Percentiles rank a stretch among this genome's conserved stretches.
phyloP scores from a whole-genome alignment of 2,329 filamentous ascomycete species.

The Phialophora expanda region DNA sequence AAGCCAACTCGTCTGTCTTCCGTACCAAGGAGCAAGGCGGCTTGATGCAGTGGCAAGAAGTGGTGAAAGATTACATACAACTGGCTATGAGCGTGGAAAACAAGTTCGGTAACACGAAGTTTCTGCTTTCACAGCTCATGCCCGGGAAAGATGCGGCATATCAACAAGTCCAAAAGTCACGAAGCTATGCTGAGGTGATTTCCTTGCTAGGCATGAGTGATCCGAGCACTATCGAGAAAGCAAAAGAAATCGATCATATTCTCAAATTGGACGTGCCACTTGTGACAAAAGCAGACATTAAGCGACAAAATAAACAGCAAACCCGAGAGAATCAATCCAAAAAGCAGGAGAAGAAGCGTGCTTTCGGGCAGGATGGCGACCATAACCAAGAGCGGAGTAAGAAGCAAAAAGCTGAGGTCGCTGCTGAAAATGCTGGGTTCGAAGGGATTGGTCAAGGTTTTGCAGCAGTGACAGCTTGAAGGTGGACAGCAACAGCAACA shows the following conservation, averaged over 20 bases:
- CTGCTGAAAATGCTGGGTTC: slow-evolving; percentile 38
- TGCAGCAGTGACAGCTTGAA: slow-evolving; percentile 34
- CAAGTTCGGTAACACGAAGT: slow-evolving; percentile 91
- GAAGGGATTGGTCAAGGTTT: slow-evolving; percentile 37
- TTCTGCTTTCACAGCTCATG: slow-evolving; percentile 80
- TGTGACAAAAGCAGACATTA: slow-evolving; percentile 37
- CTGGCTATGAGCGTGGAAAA: slow-evolving; percentile 79
- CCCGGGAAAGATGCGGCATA: slow-evolving; percentile 75
- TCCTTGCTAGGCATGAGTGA: slow-evolving; percentile 68
- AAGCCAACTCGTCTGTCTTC: slow-evolving; percentile 91
- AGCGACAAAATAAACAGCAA: slow-evolving; percentile 37
- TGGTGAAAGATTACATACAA: slow-evolving; percentile 76
- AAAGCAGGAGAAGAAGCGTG: slow-evolving; percentile 34
- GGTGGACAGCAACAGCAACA: neutral
- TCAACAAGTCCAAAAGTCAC: slow-evolving; percentile 65
- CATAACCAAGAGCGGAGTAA: slow-evolving; percentile 30
- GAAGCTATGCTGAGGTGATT: slow-evolving; percentile 74
- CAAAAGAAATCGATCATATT: slow-evolving; percentile 68
- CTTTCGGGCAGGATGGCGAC: slow-evolving; percentile 20
- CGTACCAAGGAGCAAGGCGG: slow-evolving; percentile 71
- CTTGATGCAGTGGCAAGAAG: slow-evolving; percentile 73
- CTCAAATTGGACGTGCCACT: slow-evolving; percentile 62
- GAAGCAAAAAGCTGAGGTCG: slow-evolving; percentile 38
- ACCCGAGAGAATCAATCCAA: slow-evolving; percentile 33
- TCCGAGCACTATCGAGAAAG: slow-evolving; percentile 61